Evolutionary conservation across 352 stramenopile genomes (phyloP).

Genomic region (Phytopythium aichiense): DNA sequence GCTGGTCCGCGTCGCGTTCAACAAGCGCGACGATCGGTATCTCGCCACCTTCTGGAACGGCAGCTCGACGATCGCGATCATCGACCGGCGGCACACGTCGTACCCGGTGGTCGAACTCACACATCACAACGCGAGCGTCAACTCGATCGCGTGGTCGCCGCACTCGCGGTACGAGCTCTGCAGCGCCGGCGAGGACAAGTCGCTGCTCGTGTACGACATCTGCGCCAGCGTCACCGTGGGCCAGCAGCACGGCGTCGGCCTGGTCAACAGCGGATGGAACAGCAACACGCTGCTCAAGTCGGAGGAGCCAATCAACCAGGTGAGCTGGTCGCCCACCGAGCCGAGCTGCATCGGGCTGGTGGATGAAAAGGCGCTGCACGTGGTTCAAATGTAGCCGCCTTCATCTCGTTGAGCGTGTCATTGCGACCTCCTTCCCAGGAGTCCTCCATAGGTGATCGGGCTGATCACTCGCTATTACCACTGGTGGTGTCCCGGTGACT

Average conservation of each 20-base stretch:
- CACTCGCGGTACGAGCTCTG: slow-evolving; percentile 93
- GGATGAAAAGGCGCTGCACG: slow-evolving; percentile 95
- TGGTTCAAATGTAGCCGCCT: slow-evolving; percentile 71
- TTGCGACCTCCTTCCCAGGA: background rate
- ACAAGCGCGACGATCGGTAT: slow-evolving; percentile 97
- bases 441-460: background rate
- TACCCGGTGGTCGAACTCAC: slow-evolving; percentile 90
- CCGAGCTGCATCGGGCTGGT: slow-evolving; percentile 95
- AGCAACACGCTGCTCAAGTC: slow-evolving; percentile 60
- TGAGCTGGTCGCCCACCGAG: slow-evolving; percentile 90
- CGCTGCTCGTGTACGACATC: slow-evolving; percentile 96
- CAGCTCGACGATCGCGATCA: slow-evolving; percentile 89
- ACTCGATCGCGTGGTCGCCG: slow-evolving; percentile 96
- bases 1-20: slow-evolving; percentile 95
- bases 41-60: slow-evolving; percentile 94
- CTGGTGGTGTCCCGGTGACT: no score
- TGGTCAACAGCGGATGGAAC: slow-evolving; percentile 23
- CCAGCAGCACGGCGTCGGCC: slow-evolving; percentile 15
- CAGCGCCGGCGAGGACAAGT: slow-evolving; percentile 93
- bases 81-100: slow-evolving; percentile 94
- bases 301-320: slow-evolving; percentile 72
- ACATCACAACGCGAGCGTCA: slow-evolving; percentile 90
- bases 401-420: background rate
- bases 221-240: slow-evolving; percentile 29
- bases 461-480: no score